phyloP scores from a whole-genome alignment of 2,329 filamentous ascomycete genomes.

The Ilyonectria sp. region DNA sequence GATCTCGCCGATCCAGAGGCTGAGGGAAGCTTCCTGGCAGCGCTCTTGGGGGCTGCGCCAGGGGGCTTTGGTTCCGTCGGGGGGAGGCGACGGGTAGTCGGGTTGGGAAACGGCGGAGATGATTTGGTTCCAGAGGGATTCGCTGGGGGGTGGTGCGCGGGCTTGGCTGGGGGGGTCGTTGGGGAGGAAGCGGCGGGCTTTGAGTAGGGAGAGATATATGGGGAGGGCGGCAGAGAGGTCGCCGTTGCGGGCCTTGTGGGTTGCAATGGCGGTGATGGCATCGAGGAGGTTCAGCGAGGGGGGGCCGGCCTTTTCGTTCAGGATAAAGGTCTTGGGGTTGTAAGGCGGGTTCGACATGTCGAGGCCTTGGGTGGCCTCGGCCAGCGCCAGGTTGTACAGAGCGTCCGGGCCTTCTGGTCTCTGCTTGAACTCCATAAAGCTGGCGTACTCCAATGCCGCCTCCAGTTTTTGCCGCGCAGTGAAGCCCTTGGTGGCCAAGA shows the following conservation, averaged over 20 bases:
- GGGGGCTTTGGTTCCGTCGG: slow-evolving; percentile 79
- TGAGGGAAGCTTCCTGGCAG: slow-evolving; percentile 89
- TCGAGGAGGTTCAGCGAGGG: slow-evolving; percentile 83
- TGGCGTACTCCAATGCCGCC: slow-evolving; percentile 86
- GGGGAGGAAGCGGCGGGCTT: slow-evolving; percentile 78
- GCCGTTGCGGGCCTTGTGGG: slow-evolving; percentile 80
- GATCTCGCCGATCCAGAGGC: slow-evolving; percentile 94
- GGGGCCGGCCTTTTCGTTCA: slow-evolving; percentile 70
- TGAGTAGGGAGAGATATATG: slow-evolving; percentile 87
- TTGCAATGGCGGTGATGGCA: slow-evolving; percentile 83
- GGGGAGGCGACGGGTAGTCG: slow-evolving; percentile 78
- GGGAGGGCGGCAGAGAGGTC: slow-evolving; percentile 81
- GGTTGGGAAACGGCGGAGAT: slow-evolving; percentile 59
- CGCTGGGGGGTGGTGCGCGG: slow-evolving; percentile 18
- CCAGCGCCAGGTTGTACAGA: slow-evolving; percentile 82
- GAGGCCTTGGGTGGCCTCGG: slow-evolving; percentile 76
- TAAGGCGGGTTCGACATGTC: slow-evolving; percentile 61
- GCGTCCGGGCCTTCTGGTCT: slow-evolving; percentile 75
- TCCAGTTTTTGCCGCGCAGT: slow-evolving; percentile 84
- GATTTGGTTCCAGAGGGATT: slow-evolving; percentile 41
- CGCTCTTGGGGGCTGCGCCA: slow-evolving; percentile 74
- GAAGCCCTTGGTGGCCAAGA: slow-evolving; percentile 86
- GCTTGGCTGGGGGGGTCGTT: slow-evolving; percentile 49
- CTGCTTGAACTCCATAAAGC: slow-evolving; percentile 86
- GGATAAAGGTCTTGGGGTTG: slow-evolving; percentile 73